phyloP scores from a whole-genome alignment of 164 flowering plant genomes.

The Platanus orientalis region DNA sequence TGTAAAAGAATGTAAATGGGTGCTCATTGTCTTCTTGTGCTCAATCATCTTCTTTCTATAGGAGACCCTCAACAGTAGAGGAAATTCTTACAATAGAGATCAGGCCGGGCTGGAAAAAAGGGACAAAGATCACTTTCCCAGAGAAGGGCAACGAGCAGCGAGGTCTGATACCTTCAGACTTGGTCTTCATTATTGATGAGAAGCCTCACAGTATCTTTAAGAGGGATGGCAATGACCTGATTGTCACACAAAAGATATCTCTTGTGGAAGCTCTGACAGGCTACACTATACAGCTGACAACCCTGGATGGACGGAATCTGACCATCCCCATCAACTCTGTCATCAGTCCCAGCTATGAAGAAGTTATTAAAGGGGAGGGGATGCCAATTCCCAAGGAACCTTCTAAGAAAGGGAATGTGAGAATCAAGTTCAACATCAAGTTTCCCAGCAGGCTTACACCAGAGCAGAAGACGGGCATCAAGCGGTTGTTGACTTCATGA shows the following conservation, averaged over 20 bases:
- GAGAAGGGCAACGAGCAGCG: slow-evolving; percentile 82
- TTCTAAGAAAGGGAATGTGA: slow-evolving; percentile 67
- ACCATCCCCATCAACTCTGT: slow-evolving; percentile 52
- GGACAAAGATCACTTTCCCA: slow-evolving; percentile 94
- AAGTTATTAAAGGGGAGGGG: slow-evolving; percentile 78
- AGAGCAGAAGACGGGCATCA: slow-evolving; percentile 79
- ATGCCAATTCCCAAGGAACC: slow-evolving; percentile 93
- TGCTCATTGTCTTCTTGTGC: not conserved
- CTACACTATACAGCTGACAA: slow-evolving; percentile 64
- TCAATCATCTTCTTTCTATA: slow-evolving; percentile 18
- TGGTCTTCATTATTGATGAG: slow-evolving; percentile 85
- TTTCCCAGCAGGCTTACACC: slow-evolving; percentile 73
- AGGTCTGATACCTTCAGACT: slow-evolving; percentile 72
- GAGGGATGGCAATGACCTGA: slow-evolving; percentile 85
- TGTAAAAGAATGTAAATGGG: too few species aligned
- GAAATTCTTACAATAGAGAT: slow-evolving; percentile 81
- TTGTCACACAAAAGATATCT: slow-evolving; percentile 64
- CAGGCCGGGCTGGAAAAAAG: slow-evolving; percentile 95
- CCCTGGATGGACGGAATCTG: slow-evolving; percentile 71
- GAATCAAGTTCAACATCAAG: slow-evolving; percentile 78
- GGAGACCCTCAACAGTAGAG: slow-evolving; percentile 66
- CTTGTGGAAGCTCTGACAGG: slow-evolving; percentile 85
- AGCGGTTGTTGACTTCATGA: slow-evolving; percentile 52
- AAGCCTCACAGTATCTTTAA: slow-evolving; percentile 76
- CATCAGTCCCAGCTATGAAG: slow-evolving; percentile 67